These are phyloP conservation scores for Ogataea paraovalis DNA, from an alignment of 805 yeast species.

Conservation along the genomic window DNA sequence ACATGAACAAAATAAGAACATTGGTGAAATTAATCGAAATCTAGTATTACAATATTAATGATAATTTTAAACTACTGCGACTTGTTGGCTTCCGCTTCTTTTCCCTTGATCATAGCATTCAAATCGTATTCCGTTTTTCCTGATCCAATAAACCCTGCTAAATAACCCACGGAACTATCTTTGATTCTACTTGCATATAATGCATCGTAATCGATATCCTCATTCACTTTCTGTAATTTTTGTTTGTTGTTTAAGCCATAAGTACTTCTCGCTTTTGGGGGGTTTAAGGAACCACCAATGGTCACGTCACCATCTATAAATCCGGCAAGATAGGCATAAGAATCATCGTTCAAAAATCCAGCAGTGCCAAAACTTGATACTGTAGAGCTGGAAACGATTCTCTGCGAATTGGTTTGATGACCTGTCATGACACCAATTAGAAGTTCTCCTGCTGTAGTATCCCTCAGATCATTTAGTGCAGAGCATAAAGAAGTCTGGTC, in stretches of 20 bases:
- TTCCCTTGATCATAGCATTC: background rate
- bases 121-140: slow-evolving; percentile 20
- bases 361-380: slow-evolving; percentile 9
- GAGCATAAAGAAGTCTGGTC: slow-evolving; percentile 26
- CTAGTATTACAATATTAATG: background rate
- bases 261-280: background rate
- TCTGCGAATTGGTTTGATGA: slow-evolving; percentile 1
- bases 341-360: slow-evolving; percentile 31
- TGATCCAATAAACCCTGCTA: slow-evolving; percentile 31
- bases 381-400: slow-evolving; percentile 12
- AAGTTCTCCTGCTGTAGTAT: slow-evolving; percentile 19
- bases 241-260: background rate
- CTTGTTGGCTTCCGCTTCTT: background rate
- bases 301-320: slow-evolving; percentile 26
- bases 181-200: slow-evolving; percentile 19
- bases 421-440: slow-evolving; percentile 13
- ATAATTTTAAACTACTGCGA: background rate
- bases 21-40: background rate
- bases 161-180: slow-evolving; percentile 35
- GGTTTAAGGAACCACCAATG: background rate
- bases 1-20: too few species aligned
- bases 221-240: slow-evolving; percentile 3
- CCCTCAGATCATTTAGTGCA: slow-evolving; percentile 20
- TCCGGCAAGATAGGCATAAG: slow-evolving; percentile 42
- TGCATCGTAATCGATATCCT: slow-evolving; percentile 22